Conservation (phyloP, 495 filamentous ascomycete genomes). For the Lophium mytilinum region DNA sequence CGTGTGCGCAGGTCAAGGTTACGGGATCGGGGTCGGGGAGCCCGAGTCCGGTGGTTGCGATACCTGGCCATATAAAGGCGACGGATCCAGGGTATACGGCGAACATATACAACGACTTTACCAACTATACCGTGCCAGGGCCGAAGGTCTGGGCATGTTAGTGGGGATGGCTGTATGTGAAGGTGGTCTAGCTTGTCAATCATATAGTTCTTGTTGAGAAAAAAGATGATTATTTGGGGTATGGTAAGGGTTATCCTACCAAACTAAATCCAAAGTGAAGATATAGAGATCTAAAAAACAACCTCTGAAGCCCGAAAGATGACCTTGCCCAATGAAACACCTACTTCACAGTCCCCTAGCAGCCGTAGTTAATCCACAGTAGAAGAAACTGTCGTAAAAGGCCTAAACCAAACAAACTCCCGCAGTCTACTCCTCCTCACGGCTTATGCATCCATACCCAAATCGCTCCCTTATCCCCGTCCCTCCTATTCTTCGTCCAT, state of each 20-base stretch:
- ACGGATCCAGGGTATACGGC: conserved; percentile 48
- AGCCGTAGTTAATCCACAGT: too few species aligned
- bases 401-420: neutral
- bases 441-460: conserved; percentile 1
- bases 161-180: too few species aligned
- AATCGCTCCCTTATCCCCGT: neutral
- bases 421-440: neutral
- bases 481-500: conserved; percentile 15
- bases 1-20: conserved; percentile 25
- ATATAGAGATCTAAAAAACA: too few species aligned
- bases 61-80: conserved; percentile 48
- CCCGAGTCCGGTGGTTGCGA: conserved; percentile 20
- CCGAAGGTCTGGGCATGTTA: conserved; percentile 34
- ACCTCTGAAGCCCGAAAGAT: too few species aligned
- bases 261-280: too few species aligned
- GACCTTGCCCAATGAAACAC: too few species aligned
- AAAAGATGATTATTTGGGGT: too few species aligned
- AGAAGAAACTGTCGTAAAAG: too few species aligned
- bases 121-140: conserved; percentile 42
- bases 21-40: conserved; percentile 14
- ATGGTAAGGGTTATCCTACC: too few species aligned
- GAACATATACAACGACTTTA: conserved; percentile 47
- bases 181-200: too few species aligned
- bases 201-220: too few species aligned
- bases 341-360: too few species aligned